Base-by-base conservation (phyloP, 192 early-diverging fungal genomes). In the Paraglomus occultum region DNA sequence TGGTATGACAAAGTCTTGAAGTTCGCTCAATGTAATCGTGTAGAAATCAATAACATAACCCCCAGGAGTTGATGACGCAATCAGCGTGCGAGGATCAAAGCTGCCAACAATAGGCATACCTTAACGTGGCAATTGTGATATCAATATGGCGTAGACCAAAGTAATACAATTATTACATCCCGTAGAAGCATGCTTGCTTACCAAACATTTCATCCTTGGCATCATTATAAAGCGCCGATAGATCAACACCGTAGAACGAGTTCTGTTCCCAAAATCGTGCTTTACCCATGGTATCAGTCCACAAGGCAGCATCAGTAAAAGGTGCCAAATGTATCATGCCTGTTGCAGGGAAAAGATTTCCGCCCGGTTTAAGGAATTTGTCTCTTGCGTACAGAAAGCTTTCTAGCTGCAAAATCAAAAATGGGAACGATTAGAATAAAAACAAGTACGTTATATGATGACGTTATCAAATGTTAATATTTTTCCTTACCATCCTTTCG, bases 261-360 rank as follows among this genome's bases (percentile, higher is more conserved):
- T 73, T 73, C 76, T 93, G 89, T 76, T 99, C 92, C 87, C 87
- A 91, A 79, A 92, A 92, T 61, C 91, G 81, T 9, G 88, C 88
- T 82, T 96, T 97, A 10, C 87, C 82, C 85, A 97, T 96, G 0
- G 97, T 99, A 73, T 97, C 95, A 18, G 86, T 91, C 87, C 91
- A 99, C 54, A 99, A 80, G 12, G 77, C 71, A 7, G 84, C 82
- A 59, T 93, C 89, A 1, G 87, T 87, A 69, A 91, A 81, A 2
- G 97, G 97, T 14, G 95, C 92, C 67, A 99, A 75, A 73, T 86
- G 91, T 57, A 99, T 97, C 1, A 85, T 89, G 4, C 97, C 97
- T 20, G 85, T 84, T 67, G 89, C 90, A 58, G 97, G 97, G 76
- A 96, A 86, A 75, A 99, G 87, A 7, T 89, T 85, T 51, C 97